phyloP scores from a whole-genome alignment of 495 filamentous ascomycete genomes.

The Hypoxylon subgilvum region DNA sequence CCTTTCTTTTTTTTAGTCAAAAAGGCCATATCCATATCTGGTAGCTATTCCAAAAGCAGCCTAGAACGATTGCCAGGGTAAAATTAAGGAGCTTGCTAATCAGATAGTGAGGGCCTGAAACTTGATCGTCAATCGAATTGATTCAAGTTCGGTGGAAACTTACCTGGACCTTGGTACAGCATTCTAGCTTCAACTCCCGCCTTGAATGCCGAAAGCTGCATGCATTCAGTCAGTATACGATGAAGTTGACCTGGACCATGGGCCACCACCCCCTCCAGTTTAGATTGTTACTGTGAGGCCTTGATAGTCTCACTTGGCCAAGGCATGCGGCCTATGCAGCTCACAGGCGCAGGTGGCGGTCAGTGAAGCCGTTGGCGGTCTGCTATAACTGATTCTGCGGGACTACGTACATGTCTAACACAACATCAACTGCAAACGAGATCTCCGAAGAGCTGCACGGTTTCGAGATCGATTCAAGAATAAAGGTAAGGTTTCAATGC shows the following conservation, averaged over 20 bases:
- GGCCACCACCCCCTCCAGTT: no score
- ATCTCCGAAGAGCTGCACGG: not conserved
- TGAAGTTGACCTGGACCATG: no score
- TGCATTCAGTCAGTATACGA: not conserved
- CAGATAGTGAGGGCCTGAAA: no score
- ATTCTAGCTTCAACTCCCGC: not conserved
- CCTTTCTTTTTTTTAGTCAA: no score
- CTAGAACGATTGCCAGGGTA: no score
- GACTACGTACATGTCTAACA: not conserved
- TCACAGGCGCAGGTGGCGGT: constrained; percentile 13
- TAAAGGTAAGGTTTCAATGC: not conserved
- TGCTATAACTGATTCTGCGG: not conserved
- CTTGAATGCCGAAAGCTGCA: constrained; percentile 8
- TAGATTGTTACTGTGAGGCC: no score
- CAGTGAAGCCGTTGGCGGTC: not conserved
- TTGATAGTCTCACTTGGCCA: constrained; percentile 8
- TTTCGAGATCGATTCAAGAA: not conserved
- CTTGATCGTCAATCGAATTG: no score
- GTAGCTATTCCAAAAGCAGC: no score
- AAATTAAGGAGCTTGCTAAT: no score
- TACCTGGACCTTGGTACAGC: not conserved
- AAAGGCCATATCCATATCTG: no score
- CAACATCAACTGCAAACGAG: not conserved
- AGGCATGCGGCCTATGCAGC: no score
- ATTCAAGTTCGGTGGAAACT: no score